phyloP scores from a whole-genome alignment of 768 basidiomycete species.

The Cantharellus cinnabarinus region DNA sequence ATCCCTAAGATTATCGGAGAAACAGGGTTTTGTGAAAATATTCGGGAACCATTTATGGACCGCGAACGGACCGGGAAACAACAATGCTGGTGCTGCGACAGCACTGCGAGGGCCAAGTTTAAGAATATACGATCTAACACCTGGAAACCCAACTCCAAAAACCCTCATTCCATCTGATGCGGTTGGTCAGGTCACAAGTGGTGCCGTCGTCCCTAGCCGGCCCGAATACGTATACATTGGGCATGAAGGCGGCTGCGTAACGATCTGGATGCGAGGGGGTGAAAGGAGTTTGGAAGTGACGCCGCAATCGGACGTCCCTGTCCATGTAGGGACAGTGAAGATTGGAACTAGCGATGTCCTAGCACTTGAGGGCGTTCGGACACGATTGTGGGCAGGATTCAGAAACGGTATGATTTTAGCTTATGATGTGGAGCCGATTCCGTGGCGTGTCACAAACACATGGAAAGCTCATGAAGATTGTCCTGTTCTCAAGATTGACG shows the following conservation, averaged over 20 bases:
- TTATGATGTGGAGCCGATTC: slow-evolving; percentile 50
- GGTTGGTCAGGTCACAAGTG: slow-evolving; percentile 67
- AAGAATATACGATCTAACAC: slow-evolving; percentile 50
- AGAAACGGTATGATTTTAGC: slow-evolving; percentile 64
- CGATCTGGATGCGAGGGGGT: slow-evolving; percentile 38
- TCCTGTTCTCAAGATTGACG: slow-evolving; percentile 41
- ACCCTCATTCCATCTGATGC: slow-evolving; percentile 14
- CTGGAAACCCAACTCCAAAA: slow-evolving; percentile 5
- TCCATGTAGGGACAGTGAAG: slow-evolving; percentile 43
- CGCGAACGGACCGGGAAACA: slow-evolving; percentile 22
- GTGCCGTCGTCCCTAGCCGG: slow-evolving; percentile 49
- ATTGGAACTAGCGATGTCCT: slow-evolving; percentile 67
- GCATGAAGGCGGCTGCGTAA: slow-evolving; percentile 80
- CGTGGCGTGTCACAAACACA: slow-evolving; percentile 73
- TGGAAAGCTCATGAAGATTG: slow-evolving; percentile 63
- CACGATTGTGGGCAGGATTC: slow-evolving; percentile 72
- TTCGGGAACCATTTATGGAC: slow-evolving; percentile 72
- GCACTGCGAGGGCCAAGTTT: slow-evolving; percentile 43
- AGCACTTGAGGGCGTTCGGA: slow-evolving; percentile 64
- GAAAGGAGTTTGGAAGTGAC: too few species aligned
- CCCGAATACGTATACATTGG: slow-evolving; percentile 59
- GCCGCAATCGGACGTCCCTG: background rate
- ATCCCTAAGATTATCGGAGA: slow-evolving; percentile 41
- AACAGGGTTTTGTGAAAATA: slow-evolving; percentile 58
- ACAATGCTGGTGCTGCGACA: slow-evolving; percentile 1